Conservation (phyloP, 116 monocot genomes). For the Trichopus zeylanicus region DNA sequence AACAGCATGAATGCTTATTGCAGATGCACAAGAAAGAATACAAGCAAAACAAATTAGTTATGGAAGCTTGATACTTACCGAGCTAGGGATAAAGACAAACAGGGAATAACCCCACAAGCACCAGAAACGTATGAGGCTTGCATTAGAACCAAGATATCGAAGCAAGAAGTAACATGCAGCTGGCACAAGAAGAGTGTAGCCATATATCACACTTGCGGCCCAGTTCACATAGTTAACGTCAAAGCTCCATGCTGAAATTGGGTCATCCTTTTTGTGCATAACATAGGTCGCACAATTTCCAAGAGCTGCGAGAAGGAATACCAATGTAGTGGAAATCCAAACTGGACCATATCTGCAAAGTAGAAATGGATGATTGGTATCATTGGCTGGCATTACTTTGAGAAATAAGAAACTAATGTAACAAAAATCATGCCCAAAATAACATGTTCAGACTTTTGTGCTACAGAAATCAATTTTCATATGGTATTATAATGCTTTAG, state of each 20-base stretch:
- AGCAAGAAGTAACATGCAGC: slow-evolving; percentile 78
- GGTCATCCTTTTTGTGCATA: slow-evolving; percentile 40
- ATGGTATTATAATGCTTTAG: too few species aligned
- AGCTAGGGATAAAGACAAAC: slow-evolving; percentile 74
- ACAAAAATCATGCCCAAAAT: not conserved
- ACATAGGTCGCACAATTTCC: slow-evolving; percentile 86
- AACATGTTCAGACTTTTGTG: too few species aligned
- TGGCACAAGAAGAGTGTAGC: slow-evolving; percentile 55
- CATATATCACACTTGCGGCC: slow-evolving; percentile 74
- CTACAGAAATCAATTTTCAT: too few species aligned
- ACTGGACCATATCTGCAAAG: slow-evolving; percentile 73
- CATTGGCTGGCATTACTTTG: not conserved
- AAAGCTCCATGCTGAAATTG: slow-evolving; percentile 58
- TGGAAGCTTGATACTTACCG: slow-evolving; percentile 42
- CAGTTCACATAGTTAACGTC: slow-evolving; percentile 86
- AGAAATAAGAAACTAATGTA: not conserved
- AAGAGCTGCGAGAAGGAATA: slow-evolving; percentile 71
- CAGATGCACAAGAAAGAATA: not conserved
- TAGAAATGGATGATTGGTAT: not conserved
- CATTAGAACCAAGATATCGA: slow-evolving; percentile 58
- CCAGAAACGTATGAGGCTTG: slow-evolving; percentile 69
- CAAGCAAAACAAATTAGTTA: not conserved
- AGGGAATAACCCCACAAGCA: slow-evolving; percentile 99
- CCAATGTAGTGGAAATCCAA: slow-evolving; percentile 86
- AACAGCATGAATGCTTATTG: too few species aligned